Percentiles rank a stretch among this genome's conserved stretches.
Conservation (phyloP, 2,329 filamentous ascomycete genomes). For the Thermochaetoides dissita region DNA sequence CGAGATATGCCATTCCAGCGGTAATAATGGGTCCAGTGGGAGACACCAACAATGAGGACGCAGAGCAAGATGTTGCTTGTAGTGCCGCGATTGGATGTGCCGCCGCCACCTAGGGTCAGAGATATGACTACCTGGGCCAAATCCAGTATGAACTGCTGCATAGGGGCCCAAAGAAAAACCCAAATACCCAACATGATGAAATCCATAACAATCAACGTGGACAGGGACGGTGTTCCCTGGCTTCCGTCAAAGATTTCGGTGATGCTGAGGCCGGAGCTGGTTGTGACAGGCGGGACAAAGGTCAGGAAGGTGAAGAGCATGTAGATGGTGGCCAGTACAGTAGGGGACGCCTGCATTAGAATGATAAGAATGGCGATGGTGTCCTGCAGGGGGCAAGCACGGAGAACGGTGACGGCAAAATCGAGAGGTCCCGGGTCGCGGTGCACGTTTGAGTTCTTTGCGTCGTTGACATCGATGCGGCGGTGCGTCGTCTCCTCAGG, state of each 20-base stretch:
- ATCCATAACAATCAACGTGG: constrained; percentile 74
- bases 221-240: constrained; percentile 70
- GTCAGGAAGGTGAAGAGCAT: constrained; percentile 85
- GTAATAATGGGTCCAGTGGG: constrained; percentile 33
- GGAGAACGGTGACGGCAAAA: constrained; percentile 72
- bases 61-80: constrained; percentile 60
- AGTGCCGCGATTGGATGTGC: constrained; percentile 51
- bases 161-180: constrained; percentile 74
- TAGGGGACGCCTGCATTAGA: constrained; percentile 79
- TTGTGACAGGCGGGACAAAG: constrained; percentile 72
- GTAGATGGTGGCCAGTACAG: constrained; percentile 78
- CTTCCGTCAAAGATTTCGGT: constrained; percentile 86
- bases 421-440: constrained; percentile 60
- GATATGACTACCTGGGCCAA: constrained; percentile 88
- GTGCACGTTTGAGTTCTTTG: constrained; percentile 54
- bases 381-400: constrained; percentile 80
- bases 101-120: constrained; percentile 74
- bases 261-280: constrained; percentile 65
- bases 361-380: constrained; percentile 95
- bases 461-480: constrained; percentile 56
- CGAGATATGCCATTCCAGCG: constrained; percentile 34
- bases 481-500: constrained; percentile 28
- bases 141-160: constrained; percentile 79
- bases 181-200: constrained; percentile 70
- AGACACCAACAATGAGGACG: constrained; percentile 49